A percentile compares a stretch with the other conserved stretches of the same genome.
Conservation (phyloP, 2,329 filamentous ascomycete species). For the Macrophomina phaseolina region DNA sequence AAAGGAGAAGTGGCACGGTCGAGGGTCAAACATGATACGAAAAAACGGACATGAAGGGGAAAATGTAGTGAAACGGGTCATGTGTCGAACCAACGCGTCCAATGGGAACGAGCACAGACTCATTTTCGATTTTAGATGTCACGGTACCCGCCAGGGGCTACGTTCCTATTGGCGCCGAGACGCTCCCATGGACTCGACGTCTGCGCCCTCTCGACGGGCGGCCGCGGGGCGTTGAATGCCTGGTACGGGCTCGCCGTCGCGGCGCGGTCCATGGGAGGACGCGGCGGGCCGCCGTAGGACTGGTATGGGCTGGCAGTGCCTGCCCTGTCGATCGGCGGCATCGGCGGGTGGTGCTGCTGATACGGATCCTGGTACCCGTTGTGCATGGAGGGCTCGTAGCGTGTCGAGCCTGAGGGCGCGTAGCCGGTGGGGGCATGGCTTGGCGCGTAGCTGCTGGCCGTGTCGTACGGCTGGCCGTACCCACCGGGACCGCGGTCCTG, state of each 20-base stretch:
- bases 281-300: not conserved
- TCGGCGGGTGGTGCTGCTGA: constrained; percentile 2
- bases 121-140: constrained; percentile 1
- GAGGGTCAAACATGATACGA: constrained; percentile 5
- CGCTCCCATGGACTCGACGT: constrained; percentile 19
- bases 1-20: not conserved
- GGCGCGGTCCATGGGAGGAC: not conserved
- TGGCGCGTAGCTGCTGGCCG: constrained; percentile 20
- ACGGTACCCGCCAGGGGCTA: constrained; percentile 5
- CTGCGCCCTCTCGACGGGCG: constrained; percentile 5
- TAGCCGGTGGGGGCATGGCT: constrained; percentile 27
- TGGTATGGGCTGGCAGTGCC: constrained; percentile 29
- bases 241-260: constrained; percentile 20
- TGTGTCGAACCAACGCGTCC: not conserved
- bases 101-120: not conserved
- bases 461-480: constrained; percentile 16
- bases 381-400: constrained; percentile 23
- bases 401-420: constrained; percentile 31
- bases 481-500: not conserved
- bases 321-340: constrained; percentile 27
- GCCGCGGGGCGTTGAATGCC: not conserved
- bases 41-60: constrained; percentile 5
- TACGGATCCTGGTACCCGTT: constrained; percentile 20
- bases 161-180: constrained; percentile 7
- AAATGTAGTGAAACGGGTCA: constrained; percentile 8